Evolutionary conservation across 176 grass and related monocot species (phyloP), one percentile per base, ranked within the genome.

Genomic region (Triticum turgidum): DNA sequence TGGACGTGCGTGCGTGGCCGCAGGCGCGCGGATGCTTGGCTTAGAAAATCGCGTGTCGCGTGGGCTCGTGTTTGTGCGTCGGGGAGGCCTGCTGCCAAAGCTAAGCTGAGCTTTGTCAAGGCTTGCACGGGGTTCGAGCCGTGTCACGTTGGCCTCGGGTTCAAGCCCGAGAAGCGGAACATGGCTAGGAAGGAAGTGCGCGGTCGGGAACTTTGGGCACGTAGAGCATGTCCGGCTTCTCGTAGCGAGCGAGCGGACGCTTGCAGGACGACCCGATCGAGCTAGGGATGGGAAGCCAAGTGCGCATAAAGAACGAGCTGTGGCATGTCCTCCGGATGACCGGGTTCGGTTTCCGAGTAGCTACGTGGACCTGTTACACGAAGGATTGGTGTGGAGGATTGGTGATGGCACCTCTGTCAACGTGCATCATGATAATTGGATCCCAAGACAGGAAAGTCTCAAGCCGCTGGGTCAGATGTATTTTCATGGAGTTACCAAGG

Each of bases 61-160:
- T 68, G 80, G 29, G 33, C 45, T 52, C 20, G 21, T 35, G 78
- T 38, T 11, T 13, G 44, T 11, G 42, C 42, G 42, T 3, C 9
- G 41, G 41, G 41, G 41, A 44, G 29, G 41, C 9, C 49, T 52
- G 14, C 0, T 5, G 47, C 47, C 14, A 51, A 1, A 51, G 45
- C 1, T 3, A 3, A 51, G 13, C 47, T 15, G 49, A 52, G 15
- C 2, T 54, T 54, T 54, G 51, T 54, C 51, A 54, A 18, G 15
- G 4, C 21, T n/a, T n/a, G 69, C 70, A 25, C 38, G 75, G 29
- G 35, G 35, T 61, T 76, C 69, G 69, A 68, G 78, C 69, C 47
- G 33, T 17, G 69, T 76, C 88, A 77, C 83, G 88, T 64, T 59
- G 15, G 71, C 13, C 13, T 69, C 42, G 62, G 27, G 49, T 4